phyloP scores from a whole-genome alignment of 371 early-diverging fungal genomes.

The Batkoa obscura region DNA sequence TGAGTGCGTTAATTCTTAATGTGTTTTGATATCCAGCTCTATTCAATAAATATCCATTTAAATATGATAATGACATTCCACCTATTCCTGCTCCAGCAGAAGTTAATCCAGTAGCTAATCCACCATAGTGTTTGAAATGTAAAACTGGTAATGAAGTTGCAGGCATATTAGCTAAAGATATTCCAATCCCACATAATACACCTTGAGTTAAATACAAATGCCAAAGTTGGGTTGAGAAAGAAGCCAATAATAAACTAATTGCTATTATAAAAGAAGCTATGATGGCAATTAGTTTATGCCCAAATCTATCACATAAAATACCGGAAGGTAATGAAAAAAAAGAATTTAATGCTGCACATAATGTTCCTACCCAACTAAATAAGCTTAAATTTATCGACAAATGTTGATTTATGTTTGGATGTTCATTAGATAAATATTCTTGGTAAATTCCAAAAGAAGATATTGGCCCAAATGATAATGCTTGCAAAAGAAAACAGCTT shows the following conservation, averaged over 20 bases:
- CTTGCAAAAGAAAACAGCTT: no score
- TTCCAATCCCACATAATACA: conserved; percentile 37
- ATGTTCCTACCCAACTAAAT: no score
- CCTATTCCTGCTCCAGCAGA: conserved; percentile 62
- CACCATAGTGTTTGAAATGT: conserved; percentile 48
- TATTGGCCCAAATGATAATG: no score
- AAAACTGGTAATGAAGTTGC: conserved; percentile 24
- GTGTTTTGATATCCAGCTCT: conserved; percentile 12
- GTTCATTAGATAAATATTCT: no score
- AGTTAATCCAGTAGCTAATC: conserved; percentile 52
- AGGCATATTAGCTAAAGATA: conserved; percentile 33
- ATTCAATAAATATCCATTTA: conserved; percentile 13
- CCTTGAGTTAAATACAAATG: conserved; percentile 49
- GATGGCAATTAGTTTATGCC: no score
- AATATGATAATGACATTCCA: conserved; percentile 25
- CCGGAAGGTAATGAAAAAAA: no score
- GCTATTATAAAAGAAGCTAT: background rate
- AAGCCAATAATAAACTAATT: background rate
- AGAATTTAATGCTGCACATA: no score
- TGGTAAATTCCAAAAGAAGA: no score
- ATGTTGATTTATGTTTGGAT: no score
- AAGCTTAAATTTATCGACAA: no score
- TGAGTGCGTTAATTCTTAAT: conserved; percentile 11
- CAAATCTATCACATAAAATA: no score
- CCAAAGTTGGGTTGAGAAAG: conserved; percentile 16